A percentile compares a stretch with the other conserved stretches of the same genome.
phyloP scores from a whole-genome alignment of 225 moss, liverwort and hornwort genomes.

The Lunularia cruciata region DNA sequence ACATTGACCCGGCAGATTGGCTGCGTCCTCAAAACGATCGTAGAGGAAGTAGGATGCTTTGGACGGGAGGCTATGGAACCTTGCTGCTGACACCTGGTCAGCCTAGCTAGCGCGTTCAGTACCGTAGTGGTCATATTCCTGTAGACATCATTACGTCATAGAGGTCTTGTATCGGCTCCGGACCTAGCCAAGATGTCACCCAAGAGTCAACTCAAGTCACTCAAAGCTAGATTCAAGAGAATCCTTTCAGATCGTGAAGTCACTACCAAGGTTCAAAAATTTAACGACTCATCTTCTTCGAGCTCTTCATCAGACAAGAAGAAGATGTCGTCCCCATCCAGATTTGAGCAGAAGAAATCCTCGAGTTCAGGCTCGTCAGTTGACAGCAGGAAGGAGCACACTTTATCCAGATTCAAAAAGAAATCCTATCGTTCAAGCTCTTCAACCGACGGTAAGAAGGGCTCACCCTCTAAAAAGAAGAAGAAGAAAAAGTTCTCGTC shows the following conservation, averaged over 20 bases:
- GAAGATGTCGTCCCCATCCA: not conserved
- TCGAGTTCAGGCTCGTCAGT: conserved; percentile 9
- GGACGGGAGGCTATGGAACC: no score
- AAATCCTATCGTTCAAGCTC: conserved; percentile 10
- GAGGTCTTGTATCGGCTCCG: not conserved
- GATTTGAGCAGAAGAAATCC: conserved; percentile 11
- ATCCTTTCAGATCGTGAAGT: conserved; percentile 28
- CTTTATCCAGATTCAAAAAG: not conserved
- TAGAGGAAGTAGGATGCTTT: no score
- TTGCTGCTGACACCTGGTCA: no score
- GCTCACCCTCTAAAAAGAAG: conserved; percentile 13
- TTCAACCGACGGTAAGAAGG: conserved; percentile 8
- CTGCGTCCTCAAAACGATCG: no score
- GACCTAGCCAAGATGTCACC: conserved; percentile 13
- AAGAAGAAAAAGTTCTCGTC: conserved; percentile 12
- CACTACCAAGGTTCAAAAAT: not conserved
- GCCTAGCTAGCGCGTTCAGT: no score
- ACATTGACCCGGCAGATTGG: no score
- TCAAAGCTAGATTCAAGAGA: conserved; percentile 39
- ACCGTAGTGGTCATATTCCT: not conserved
- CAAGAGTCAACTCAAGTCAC: conserved; percentile 23
- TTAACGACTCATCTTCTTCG: conserved; percentile 4
- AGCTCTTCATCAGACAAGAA: conserved; percentile 20
- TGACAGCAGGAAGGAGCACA: not conserved
- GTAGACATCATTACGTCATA: no score